Conservation (phyloP, 208 protist genomes). For the Trypanosoma cruzi region DNA sequence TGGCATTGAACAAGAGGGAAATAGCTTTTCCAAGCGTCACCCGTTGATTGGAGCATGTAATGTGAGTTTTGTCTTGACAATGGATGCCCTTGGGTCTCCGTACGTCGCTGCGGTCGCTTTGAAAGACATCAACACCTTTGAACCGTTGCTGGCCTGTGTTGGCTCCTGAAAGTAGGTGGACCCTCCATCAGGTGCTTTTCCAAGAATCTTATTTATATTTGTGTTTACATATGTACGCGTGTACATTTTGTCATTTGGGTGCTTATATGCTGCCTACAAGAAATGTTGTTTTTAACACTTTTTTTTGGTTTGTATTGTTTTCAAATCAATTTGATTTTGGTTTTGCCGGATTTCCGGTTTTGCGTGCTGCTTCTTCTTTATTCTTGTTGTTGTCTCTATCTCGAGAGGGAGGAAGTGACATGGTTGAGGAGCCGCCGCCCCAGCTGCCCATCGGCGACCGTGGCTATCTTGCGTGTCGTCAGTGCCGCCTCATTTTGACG, state of each 20-base stretch:
- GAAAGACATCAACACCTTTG: constrained; percentile 64
- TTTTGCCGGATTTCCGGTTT: neutral
- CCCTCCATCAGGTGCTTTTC: too few species aligned
- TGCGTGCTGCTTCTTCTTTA: constrained; percentile 24
- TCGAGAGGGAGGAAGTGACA: constrained; percentile 10
- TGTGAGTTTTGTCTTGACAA: constrained; percentile 61
- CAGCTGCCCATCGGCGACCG: constrained; percentile 76
- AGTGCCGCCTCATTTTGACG: constrained; percentile 73
- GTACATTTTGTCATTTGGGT: too few species aligned
- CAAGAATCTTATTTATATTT: neutral
- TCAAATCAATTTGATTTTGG: constrained; percentile 18
- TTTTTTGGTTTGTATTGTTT: constrained; percentile 25
- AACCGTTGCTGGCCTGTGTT: constrained; percentile 72
- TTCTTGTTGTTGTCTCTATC: constrained; percentile 1
- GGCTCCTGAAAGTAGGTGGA: constrained; percentile 31
- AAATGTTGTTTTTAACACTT: too few species aligned
- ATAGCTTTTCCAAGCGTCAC: constrained; percentile 12
- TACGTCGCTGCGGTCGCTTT: constrained; percentile 70
- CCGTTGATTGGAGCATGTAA: constrained; percentile 57
- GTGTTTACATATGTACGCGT: too few species aligned
- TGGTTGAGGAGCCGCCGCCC: constrained; percentile 53
- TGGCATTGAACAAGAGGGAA: neutral
- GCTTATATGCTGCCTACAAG: too few species aligned
- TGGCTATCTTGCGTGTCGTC: constrained; percentile 77
- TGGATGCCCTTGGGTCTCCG: constrained; percentile 76